Percentiles rank a stretch among this genome's conserved stretches.
phyloP scores from a whole-genome alignment of 192 early-diverging fungal genomes.

The Lunasporangiospora selenospora region DNA sequence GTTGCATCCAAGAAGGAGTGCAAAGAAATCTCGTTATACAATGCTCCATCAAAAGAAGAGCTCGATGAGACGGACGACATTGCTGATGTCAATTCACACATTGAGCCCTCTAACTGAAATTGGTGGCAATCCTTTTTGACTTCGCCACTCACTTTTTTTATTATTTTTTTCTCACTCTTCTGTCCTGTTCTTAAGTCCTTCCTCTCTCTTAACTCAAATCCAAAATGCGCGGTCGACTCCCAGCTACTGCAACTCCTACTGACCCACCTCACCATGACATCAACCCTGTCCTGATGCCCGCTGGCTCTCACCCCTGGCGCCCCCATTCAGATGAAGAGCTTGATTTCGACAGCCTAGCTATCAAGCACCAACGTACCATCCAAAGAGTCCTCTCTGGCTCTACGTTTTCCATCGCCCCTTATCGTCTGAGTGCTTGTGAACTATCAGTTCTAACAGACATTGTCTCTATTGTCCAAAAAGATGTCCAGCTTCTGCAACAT shows the following conservation, averaged over 20 bases:
- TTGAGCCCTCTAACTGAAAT: background rate
- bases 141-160: background rate
- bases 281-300: no score
- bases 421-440: background rate
- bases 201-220: no score
- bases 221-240: constrained; percentile 18
- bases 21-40: no score
- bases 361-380: background rate
- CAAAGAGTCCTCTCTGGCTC: background rate
- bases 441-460: background rate
- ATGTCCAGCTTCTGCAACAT: constrained; percentile 9
- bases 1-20: no score
- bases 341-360: background rate
- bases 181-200: no score
- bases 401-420: background rate
- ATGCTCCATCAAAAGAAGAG: background rate
- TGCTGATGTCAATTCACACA: background rate
- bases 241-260: background rate
- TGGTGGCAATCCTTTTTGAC: background rate
- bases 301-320: background rate
- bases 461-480: constrained; percentile 10
- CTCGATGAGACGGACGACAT: background rate
- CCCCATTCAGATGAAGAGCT: constrained; percentile 2
- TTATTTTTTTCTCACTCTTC: no score
- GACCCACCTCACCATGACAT: background rate